Evolutionary conservation across 73 alveolate genomes (phyloP).

Genomic region (Symbiodinium pilosum): DNA sequence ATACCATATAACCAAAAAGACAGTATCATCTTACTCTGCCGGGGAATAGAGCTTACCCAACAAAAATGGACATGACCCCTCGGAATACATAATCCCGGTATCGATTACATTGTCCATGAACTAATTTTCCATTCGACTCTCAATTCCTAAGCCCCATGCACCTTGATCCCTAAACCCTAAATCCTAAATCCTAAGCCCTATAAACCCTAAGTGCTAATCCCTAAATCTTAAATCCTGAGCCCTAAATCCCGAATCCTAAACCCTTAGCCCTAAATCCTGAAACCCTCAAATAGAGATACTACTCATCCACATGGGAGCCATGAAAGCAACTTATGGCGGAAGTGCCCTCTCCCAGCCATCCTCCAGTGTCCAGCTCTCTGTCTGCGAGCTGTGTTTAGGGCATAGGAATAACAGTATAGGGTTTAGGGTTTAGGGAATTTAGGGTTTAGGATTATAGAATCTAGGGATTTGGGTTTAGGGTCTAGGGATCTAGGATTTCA

Average conservation of each 20-base stretch:
- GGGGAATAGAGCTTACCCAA: too few species aligned
- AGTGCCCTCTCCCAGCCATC: conserved; percentile 86
- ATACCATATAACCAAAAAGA: too few species aligned
- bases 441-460: not conserved
- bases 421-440: not conserved
- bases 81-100: too few species aligned
- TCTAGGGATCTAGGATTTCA: too few species aligned
- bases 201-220: not conserved
- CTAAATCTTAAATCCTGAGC: not conserved
- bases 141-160: not conserved
- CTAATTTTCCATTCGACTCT: too few species aligned
- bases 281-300: not conserved
- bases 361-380: conserved; percentile 86
- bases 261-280: not conserved
- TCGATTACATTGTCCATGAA: too few species aligned
- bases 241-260: not conserved
- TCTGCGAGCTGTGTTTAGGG: conserved; percentile 16
- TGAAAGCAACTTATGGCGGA: not conserved
- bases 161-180: not conserved
- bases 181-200: not conserved
- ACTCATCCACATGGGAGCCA: not conserved
- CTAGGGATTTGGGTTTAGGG: too few species aligned
- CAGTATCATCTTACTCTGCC: too few species aligned
- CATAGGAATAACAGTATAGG: not conserved
- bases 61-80: too few species aligned